phyloP scores from a whole-genome alignment of 768 basidiomycete species.

The Tubosaeta sp. region DNA sequence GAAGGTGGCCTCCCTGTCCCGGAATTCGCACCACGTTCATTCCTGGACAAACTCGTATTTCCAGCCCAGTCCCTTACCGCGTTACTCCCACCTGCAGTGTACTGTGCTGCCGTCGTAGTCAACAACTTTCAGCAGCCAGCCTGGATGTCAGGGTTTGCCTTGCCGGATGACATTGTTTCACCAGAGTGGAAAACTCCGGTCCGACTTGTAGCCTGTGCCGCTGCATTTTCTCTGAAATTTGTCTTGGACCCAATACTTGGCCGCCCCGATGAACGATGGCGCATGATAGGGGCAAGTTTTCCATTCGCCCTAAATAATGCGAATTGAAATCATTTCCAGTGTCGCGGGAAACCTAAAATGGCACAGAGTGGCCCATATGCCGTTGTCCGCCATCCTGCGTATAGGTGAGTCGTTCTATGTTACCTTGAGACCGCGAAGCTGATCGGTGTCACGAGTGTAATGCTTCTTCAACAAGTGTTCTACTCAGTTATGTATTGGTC shows the following conservation, averaged over 20 bases:
- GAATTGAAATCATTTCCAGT: slow-evolving; percentile 11
- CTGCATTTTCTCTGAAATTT: slow-evolving; percentile 16
- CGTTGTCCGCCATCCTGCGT: slow-evolving; percentile 35
- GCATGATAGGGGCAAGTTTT: slow-evolving; percentile 29
- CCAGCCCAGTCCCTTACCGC: slow-evolving; percentile 25
- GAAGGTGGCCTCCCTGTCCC: slow-evolving; percentile 19
- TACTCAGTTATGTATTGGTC: slow-evolving; percentile 32
- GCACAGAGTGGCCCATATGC: slow-evolving; percentile 32
- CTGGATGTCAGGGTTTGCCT: slow-evolving; percentile 30
- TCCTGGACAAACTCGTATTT: slow-evolving; percentile 26
- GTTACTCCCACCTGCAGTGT: slow-evolving; percentile 26
- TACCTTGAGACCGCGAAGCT: not conserved
- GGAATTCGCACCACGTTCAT: slow-evolving; percentile 8
- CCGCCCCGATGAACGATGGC: slow-evolving; percentile 27
- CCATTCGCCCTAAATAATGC: not conserved
- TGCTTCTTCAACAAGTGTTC: slow-evolving; percentile 23
- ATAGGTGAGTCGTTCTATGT: slow-evolving; percentile 23
- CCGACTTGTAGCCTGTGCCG: slow-evolving; percentile 27
- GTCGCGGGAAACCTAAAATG: slow-evolving; percentile 28
- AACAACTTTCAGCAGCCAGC: slow-evolving; percentile 33
- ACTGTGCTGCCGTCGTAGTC: slow-evolving; percentile 22
- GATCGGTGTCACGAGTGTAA: slow-evolving; percentile 9
- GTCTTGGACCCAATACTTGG: slow-evolving; percentile 8
- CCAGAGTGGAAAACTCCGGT: slow-evolving; percentile 21
- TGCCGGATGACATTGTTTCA: slow-evolving; percentile 23